Base-by-base conservation (phyloP, 2,329 filamentous ascomycete species). In the Ambrosiella beaveri region DNA sequence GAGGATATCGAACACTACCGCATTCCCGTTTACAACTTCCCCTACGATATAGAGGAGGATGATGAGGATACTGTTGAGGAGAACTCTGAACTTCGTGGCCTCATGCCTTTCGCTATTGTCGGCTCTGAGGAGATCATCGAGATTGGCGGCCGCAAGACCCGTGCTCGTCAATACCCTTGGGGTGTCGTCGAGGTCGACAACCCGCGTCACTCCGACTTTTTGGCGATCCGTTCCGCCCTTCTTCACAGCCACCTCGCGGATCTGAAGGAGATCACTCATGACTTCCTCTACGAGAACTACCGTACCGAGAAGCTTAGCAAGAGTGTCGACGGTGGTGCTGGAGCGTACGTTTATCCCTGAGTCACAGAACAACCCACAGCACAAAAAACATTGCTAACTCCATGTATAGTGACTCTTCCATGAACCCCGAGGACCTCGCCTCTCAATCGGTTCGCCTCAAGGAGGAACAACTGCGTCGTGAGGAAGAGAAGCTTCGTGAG, bases 221-320 rank as follows among this genome's bases (percentile, higher is more conserved):
- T 98, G 64, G 93, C 93, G 63, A 95, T 98, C 69, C 85, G 93
- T 70, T 96, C 90, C 61, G 93, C 93, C 58, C 84, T 98, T 59
- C 81, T 98, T 62, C 93, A 98, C 79, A 96, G 89, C 74, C 93
- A 98, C 77, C 76, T 98, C 69, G 93, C 93, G 62, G 93, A 98
- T 71, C 76, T 98, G 67, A 98, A 98, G 83, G 93, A 98, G 73
- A 98, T 98, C 69, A 98, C 93, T 56, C 93, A 98, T 73, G 93
- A 98, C 73, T 98, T 98, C 84, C 77, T 98, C 63, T 98, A 98
- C 75, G 93, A 98, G 73, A 98, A 98, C 76, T 98, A 98, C 81
- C 89, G 93, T 88, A 98, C 93, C 68, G 93, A 98, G 86, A 97
- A 97, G 79, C 86, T 98, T 67, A 95, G 88, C 78, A 98, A 97